phyloP scores from a whole-genome alignment of 2,329 filamentous ascomycete genomes.

The Aspergillus viridinutans region DNA sequence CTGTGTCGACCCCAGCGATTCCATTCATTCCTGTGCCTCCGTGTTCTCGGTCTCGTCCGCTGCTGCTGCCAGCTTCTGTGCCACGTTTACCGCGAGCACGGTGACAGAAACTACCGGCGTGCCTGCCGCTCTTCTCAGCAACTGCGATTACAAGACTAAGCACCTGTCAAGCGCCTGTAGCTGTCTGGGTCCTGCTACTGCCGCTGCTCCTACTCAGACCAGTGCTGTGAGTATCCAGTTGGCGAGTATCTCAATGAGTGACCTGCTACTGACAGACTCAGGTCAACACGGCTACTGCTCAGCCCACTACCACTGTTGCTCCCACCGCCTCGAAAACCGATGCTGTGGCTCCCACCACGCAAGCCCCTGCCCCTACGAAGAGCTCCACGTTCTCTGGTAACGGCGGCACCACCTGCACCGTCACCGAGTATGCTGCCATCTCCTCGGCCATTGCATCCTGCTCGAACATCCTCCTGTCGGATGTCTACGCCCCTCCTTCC shows the following conservation, averaged over 20 bases:
- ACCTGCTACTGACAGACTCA: not conserved
- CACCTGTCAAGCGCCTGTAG: constrained; percentile 23
- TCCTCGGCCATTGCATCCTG: constrained; percentile 38
- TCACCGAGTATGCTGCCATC: constrained; percentile 28
- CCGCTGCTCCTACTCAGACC: not conserved
- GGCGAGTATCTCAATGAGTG: not conserved
- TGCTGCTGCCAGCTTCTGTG: constrained; percentile 19
- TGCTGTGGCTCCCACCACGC: not conserved
- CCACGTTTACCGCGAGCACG: constrained; percentile 20
- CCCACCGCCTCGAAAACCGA: constrained; percentile 4
- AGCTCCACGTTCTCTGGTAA: constrained; percentile 1
- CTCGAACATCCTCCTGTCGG: constrained; percentile 39
- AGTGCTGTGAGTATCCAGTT: not conserved
- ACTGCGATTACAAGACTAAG: constrained; percentile 18
- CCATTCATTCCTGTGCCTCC: constrained; percentile 18
- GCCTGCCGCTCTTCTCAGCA: constrained; percentile 14
- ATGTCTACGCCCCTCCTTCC: constrained; percentile 37
- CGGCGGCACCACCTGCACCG: constrained; percentile 19
- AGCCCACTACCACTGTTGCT: not conserved
- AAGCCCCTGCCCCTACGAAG: not conserved
- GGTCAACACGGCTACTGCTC: constrained; percentile 1
- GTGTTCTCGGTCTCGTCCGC: constrained; percentile 19
- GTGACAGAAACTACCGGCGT: constrained; percentile 20
- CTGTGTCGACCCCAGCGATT: constrained; percentile 14
- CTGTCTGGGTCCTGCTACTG: constrained; percentile 17